Percentiles rank a stretch among this genome's conserved stretches.
These are phyloP conservation scores for Pleodorina starrii DNA, from an alignment of 139 green algal genomes.

Conservation along the genomic window DNA sequence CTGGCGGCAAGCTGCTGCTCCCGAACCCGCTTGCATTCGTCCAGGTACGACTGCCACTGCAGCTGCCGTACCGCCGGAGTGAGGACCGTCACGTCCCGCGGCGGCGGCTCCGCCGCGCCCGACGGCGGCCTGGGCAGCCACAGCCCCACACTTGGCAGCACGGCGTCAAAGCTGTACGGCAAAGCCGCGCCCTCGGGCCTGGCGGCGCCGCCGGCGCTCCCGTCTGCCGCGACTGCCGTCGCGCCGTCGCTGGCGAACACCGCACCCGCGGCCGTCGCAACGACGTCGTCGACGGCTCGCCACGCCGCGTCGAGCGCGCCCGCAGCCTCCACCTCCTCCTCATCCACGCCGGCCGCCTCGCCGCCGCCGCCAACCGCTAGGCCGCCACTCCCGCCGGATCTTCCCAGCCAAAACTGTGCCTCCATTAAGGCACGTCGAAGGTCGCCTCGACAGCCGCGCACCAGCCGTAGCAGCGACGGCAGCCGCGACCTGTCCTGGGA, in stretches of 20 bases:
- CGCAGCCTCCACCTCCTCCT: background rate
- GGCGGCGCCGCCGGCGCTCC: background rate
- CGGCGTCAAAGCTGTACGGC: background rate
- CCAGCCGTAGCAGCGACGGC: background rate
- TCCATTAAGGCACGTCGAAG: constrained; percentile 1
- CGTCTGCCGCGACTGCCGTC: background rate
- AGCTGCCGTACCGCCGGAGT: background rate
- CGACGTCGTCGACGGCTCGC: background rate
- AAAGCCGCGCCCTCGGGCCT: background rate
- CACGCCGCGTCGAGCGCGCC: background rate
- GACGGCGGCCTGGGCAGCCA: background rate
- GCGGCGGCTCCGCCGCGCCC: background rate
- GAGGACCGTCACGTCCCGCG: background rate
- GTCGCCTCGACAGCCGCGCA: constrained; percentile 22
- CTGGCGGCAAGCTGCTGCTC: constrained; percentile 7
- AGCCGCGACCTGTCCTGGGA: background rate
- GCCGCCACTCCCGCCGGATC: background rate
- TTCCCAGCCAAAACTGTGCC: constrained; percentile 46
- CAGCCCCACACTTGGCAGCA: background rate
- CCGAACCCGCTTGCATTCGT: background rate
- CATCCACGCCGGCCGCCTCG: background rate
- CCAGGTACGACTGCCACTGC: constrained; percentile 18
- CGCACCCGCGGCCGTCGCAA: background rate
- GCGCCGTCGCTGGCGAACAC: background rate
- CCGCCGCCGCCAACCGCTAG: background rate